Base-by-base conservation (phyloP, 2,329 filamentous ascomycete species). In the Arthroderma uncinatum region DNA sequence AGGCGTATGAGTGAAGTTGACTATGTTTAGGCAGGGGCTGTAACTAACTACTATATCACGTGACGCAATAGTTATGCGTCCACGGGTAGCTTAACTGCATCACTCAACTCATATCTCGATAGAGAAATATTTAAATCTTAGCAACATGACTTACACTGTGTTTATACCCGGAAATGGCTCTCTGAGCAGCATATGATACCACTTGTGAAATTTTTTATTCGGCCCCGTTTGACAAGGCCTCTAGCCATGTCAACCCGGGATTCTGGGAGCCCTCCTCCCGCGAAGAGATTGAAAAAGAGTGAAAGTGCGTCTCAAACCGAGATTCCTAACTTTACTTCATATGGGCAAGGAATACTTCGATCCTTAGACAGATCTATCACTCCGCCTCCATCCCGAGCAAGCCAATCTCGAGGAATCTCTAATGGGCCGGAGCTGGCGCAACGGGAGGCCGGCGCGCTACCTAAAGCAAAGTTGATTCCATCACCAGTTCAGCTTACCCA, bases 401-500 rank as follows among this genome's bases (percentile, higher is more conserved):
- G 19, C 14, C 33, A 25, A 14, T 21, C 33, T 39, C 50, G 16
- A n/a, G 4, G 16, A 30, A 8, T 9, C 14, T 14, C 5, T 28
- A n/a, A 14, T 50, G 14, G 10, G 8, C 25, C 12, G n/a, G 14
- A 30, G 25, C 28, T 25, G n/a, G 47, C 14, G 21, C 12, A 7
- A 21, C 36, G 14, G 36, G 36, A 39, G 4, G 10, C 8, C n/a
- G 58, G 34, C 37, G 5, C 36, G 36, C 44, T 21, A 28, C 28
- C 36, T 19, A 10, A 25, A 9, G 30, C 59, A 30, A 65, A 57
- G 7, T 39, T 64, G 6, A 64, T 82, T 23, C 67, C 71, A 1
- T 91, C 87, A 0, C 88, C 88, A 0, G 81, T 91, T 62, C 82
- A 83, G 58, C 79, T 93, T 12, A 91, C 86, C 0, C 78, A 77